Percentiles rank a stretch among this genome's conserved stretches.
Evolutionary conservation across 495 filamentous ascomycete species (phyloP).

Genomic region (Aspergillus biplanus): DNA sequence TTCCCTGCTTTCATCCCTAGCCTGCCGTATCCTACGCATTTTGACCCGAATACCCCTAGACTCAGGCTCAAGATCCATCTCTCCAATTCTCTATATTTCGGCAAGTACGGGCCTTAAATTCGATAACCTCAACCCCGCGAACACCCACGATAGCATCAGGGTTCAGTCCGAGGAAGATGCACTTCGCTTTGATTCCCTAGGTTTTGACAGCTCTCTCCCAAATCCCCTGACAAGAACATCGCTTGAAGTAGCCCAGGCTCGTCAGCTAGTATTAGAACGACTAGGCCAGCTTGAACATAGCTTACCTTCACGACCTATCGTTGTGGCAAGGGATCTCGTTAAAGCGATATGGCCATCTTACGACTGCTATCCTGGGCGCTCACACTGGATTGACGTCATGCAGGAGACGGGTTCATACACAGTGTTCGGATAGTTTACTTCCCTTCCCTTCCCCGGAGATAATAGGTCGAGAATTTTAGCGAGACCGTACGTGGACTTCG

Average conservation of each 20-base stretch:
- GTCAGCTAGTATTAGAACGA: slow-evolving; percentile 6
- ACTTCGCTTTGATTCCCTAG: background rate
- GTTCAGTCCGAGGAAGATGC: background rate
- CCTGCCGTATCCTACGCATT: background rate
- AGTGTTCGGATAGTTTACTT: background rate
- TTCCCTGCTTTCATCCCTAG: background rate
- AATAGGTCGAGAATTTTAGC: too few species aligned
- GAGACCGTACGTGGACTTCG: too few species aligned
- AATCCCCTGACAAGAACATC: background rate
- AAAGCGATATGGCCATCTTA: slow-evolving; percentile 7
- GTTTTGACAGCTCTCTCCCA: background rate
- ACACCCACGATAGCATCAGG: too few species aligned
- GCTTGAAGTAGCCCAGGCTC: background rate
- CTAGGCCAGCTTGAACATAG: slow-evolving; percentile 8
- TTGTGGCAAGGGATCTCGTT: slow-evolving; percentile 1
- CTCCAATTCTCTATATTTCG: slow-evolving; percentile 5
- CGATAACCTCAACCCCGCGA: background rate
- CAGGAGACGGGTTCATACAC: slow-evolving; percentile 6
- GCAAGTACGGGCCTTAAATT: slow-evolving; percentile 1
- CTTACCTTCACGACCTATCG: slow-evolving; percentile 4
- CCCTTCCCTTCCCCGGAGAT: too few species aligned
- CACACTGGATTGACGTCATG: slow-evolving; percentile 17
- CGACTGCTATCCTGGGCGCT: background rate
- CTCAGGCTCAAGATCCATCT: background rate
- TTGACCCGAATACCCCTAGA: background rate